A percentile compares a stretch with the other conserved stretches of the same genome.
These are phyloP conservation scores for Pseudocercospora fijiensis DNA, from an alignment of 2,329 filamentous ascomycete species.

Conservation along the genomic window DNA sequence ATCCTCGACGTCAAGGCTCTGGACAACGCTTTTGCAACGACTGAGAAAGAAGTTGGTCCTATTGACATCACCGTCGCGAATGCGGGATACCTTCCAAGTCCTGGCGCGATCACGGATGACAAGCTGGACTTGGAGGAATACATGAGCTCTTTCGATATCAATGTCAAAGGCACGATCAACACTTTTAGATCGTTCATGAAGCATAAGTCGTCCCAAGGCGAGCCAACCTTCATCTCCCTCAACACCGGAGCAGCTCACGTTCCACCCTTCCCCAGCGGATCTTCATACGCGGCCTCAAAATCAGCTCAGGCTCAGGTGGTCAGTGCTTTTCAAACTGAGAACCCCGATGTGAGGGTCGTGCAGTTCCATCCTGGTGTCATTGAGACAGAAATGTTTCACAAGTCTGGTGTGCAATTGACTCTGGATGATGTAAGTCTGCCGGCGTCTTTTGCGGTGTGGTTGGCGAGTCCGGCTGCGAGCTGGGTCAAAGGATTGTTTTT, in stretches of 20 bases:
- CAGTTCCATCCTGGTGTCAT: conserved; percentile 47
- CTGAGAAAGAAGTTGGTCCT: conserved; percentile 8
- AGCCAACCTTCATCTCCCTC: conserved; percentile 16
- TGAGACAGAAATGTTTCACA: conserved; percentile 40
- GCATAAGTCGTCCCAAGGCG: neutral
- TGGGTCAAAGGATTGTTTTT: conserved; percentile 11
- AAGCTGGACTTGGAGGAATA: conserved; percentile 14
- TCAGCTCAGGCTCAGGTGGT: conserved; percentile 40
- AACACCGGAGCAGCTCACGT: conserved; percentile 22
- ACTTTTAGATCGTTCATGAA: conserved; percentile 17
- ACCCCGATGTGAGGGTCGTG: conserved; percentile 42
- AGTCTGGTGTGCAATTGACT: conserved; percentile 9
- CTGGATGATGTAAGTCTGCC: conserved; percentile 20
- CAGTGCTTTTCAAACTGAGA: conserved; percentile 40
- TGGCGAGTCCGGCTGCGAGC: conserved; percentile 10
- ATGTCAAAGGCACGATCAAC: conserved; percentile 18
- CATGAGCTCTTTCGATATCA: conserved; percentile 21
- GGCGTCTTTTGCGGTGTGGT: conserved; percentile 19
- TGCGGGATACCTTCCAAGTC: conserved; percentile 14
- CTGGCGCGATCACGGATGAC: neutral
- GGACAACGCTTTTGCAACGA: conserved; percentile 11
- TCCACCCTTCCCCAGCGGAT: conserved; percentile 24
- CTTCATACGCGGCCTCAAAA: conserved; percentile 41
- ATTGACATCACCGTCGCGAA: conserved; percentile 20
- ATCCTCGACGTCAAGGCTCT: conserved; percentile 17